Percentiles rank a stretch among this genome's conserved stretches.
phyloP scores from a whole-genome alignment of 2,329 filamentous ascomycete species.

The Dactylellina cionopaga region DNA sequence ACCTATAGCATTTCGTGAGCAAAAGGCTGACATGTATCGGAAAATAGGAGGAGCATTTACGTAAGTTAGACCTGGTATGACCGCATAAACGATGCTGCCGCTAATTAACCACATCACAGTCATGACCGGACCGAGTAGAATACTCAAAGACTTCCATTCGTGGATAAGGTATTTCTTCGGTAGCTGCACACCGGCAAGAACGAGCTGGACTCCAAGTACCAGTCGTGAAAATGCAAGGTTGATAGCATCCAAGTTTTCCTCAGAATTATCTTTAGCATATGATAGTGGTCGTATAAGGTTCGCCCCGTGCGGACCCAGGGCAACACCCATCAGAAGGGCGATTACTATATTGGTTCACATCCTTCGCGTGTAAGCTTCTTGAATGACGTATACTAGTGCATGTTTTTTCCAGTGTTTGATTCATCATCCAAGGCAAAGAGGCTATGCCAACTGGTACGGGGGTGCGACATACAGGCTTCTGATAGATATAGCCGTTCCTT shows the following conservation, averaged over 20 bases:
- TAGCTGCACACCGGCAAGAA: slow-evolving; percentile 86
- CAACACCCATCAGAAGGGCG: slow-evolving; percentile 77
- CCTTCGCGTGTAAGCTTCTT: not conserved
- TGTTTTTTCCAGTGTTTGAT: not conserved
- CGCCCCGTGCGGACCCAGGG: slow-evolving; percentile 79
- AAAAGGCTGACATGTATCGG: too few species aligned
- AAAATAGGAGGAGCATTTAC: slow-evolving; percentile 54
- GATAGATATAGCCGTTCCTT: slow-evolving; percentile 93
- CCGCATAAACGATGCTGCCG: slow-evolving; percentile 78
- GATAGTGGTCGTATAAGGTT: slow-evolving; percentile 79
- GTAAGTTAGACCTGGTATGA: slow-evolving; percentile 77
- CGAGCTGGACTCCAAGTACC: slow-evolving; percentile 88
- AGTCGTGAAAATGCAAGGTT: slow-evolving; percentile 87
- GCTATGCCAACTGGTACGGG: not conserved
- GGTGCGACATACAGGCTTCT: slow-evolving; percentile 75
- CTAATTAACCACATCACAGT: slow-evolving; percentile 84
- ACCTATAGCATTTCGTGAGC: too few species aligned
- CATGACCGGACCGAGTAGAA: slow-evolving; percentile 87
- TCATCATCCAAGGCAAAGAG: not conserved
- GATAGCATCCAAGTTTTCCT: slow-evolving; percentile 72
- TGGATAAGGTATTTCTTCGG: slow-evolving; percentile 81
- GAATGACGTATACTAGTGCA: not conserved
- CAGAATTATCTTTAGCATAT: slow-evolving; percentile 70
- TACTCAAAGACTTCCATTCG: slow-evolving; percentile 78
- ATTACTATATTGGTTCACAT: slow-evolving; percentile 19